phyloP scores from a whole-genome alignment of 2,329 filamentous ascomycete genomes.

The Diaporthe helianthi region DNA sequence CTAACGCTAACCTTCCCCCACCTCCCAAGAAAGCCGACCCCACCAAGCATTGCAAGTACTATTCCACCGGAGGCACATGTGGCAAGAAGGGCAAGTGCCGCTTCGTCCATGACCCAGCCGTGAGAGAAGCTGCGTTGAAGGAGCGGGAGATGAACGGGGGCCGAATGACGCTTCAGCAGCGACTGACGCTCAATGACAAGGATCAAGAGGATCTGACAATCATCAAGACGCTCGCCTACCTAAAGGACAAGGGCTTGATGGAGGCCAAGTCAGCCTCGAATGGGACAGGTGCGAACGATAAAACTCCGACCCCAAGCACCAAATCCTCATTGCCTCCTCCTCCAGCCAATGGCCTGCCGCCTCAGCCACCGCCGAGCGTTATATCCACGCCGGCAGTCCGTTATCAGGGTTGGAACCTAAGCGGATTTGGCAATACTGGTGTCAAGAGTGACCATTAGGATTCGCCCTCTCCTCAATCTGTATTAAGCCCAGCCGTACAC shows the following conservation, averaged over 20 bases:
- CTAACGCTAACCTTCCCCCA: constrained; percentile 46
- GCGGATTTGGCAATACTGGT: constrained; percentile 50
- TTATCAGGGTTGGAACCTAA: constrained; percentile 50
- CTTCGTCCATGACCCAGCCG: constrained; percentile 71
- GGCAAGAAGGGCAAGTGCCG: constrained; percentile 79
- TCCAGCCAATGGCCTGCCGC: constrained; percentile 42
- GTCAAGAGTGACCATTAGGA: constrained; percentile 39
- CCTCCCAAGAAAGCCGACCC: constrained; percentile 65
- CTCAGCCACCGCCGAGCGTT: constrained; percentile 45
- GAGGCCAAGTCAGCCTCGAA: constrained; percentile 41
- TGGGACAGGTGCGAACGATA: constrained; percentile 38
- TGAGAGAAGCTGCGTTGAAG: constrained; percentile 67
- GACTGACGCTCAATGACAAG: constrained; percentile 71
- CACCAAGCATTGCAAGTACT: constrained; percentile 74
- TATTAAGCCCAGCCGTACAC: background rate
- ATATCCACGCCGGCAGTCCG: constrained; percentile 41
- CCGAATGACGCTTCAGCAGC: constrained; percentile 70
- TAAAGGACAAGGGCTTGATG: constrained; percentile 66
- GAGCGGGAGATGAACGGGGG: constrained; percentile 71
- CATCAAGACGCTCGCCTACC: constrained; percentile 70
- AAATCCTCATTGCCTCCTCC: constrained; percentile 38
- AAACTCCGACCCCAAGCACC: constrained; percentile 33
- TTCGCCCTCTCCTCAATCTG: background rate
- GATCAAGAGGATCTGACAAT: constrained; percentile 72
- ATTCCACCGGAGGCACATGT: constrained; percentile 71